Percentiles rank a stretch among this genome's conserved stretches.
phyloP scores from a whole-genome alignment of 306 rosid genomes.

The Castanospermum australe region DNA sequence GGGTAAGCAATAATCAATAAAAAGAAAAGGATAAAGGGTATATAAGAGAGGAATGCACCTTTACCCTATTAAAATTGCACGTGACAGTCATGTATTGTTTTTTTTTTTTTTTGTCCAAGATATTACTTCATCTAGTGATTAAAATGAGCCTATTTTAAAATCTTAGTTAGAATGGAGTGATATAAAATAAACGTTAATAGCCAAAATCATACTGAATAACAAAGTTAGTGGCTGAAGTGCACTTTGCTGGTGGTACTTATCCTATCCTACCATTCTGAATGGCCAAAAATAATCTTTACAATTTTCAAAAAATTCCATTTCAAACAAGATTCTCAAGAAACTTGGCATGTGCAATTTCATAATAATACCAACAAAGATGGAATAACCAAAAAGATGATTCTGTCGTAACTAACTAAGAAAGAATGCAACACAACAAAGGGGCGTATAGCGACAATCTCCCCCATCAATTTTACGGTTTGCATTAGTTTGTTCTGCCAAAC shows the following conservation, averaged over 20 bases:
- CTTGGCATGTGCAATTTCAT: slow-evolving; percentile 2
- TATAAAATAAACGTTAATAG: too few species aligned
- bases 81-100: too few species aligned
- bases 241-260: not conserved
- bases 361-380: not conserved
- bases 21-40: too few species aligned
- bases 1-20: too few species aligned
- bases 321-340: not conserved
- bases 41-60: too few species aligned
- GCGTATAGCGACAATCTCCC: not conserved
- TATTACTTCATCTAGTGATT: too few species aligned
- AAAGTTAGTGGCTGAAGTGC: too few species aligned
- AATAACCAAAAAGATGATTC: not conserved
- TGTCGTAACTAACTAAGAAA: not conserved
- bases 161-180: too few species aligned
- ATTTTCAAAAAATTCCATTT: not conserved
- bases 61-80: too few species aligned
- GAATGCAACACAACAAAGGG: not conserved
- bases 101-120: too few species aligned
- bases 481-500: not conserved
- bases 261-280: slow-evolving; percentile 6
- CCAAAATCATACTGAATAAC: too few species aligned
- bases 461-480: slow-evolving; percentile 8
- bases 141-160: too few species aligned
- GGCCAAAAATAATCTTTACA: slow-evolving; percentile 6